A percentile compares a stretch with the other conserved stretches of the same genome.
Conservation (phyloP, 139 green algal genomes). For the Chlamydomonas sphaeroides region DNA sequence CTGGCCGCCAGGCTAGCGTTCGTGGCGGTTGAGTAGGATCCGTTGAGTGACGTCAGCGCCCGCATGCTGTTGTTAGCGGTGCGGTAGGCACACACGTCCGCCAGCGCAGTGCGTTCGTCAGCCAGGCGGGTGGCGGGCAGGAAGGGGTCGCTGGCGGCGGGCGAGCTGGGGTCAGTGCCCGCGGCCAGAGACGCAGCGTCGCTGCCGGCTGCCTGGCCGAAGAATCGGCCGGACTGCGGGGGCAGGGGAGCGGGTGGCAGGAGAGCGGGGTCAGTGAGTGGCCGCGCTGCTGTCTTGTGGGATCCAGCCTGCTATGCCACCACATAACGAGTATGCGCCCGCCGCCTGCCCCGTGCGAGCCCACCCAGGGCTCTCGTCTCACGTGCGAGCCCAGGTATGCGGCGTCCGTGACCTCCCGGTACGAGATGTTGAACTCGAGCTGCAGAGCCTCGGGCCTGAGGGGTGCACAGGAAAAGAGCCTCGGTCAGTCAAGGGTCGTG, state of each 20-base stretch:
- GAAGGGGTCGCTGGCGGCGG: neutral
- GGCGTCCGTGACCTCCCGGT: neutral
- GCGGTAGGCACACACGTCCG: constrained; percentile 1
- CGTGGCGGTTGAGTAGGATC: neutral
- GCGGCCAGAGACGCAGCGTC: neutral
- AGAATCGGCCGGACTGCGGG: neutral
- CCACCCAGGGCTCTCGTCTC: too few species aligned
- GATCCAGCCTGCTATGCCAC: too few species aligned
- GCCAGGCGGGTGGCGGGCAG: neutral
- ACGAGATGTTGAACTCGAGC: constrained; percentile 1
- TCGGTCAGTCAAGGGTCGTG: too few species aligned
- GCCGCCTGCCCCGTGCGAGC: too few species aligned
- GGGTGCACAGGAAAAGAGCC: too few species aligned
- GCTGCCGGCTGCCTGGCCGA: neutral
- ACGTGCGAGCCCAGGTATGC: neutral
- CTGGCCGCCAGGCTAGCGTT: neutral
- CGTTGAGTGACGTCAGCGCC: neutral
- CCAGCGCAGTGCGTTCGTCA: neutral
- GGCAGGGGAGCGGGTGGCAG: neutral
- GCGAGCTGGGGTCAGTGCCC: neutral
- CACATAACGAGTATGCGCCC: too few species aligned
- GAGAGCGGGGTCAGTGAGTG: too few species aligned
- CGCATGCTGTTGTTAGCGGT: neutral
- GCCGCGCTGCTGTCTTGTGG: too few species aligned
- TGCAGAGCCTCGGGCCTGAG: constrained; percentile 6